Percentiles rank a stretch among this genome's conserved stretches.
Evolutionary conservation across 495 filamentous ascomycete species (phyloP).

Genomic region (Penicillium nucicola): DNA sequence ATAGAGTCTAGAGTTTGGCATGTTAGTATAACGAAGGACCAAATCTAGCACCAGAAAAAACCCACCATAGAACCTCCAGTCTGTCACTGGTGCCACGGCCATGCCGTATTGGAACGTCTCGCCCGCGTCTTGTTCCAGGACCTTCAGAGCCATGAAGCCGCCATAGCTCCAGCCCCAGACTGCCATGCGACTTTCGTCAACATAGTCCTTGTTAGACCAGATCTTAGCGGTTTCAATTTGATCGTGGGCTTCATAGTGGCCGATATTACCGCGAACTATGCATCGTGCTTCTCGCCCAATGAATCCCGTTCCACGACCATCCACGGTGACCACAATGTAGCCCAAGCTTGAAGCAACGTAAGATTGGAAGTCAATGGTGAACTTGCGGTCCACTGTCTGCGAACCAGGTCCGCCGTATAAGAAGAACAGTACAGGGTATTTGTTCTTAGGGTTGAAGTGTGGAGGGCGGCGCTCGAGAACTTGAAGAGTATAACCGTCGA

Average conservation of each 20-base stretch:
- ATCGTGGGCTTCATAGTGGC: slow-evolving; percentile 79
- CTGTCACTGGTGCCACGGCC: slow-evolving; percentile 96
- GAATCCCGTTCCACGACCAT: slow-evolving; percentile 89
- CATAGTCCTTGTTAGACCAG: slow-evolving; percentile 79
- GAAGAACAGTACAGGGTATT: slow-evolving; percentile 91
- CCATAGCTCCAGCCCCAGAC: slow-evolving; percentile 99
- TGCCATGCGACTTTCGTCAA: slow-evolving; percentile 75
- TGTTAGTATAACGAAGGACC: background rate
- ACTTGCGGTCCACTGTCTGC: slow-evolving; percentile 78
- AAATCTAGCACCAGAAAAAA: background rate
- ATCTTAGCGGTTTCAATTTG: slow-evolving; percentile 89
- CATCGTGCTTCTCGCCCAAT: slow-evolving; percentile 81
- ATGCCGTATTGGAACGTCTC: slow-evolving; percentile 92
- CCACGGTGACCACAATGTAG: slow-evolving; percentile 95
- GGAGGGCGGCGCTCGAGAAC: slow-evolving; percentile 87
- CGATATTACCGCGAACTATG: slow-evolving; percentile 78
- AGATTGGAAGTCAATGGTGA: slow-evolving; percentile 83
- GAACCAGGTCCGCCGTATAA: slow-evolving; percentile 91
- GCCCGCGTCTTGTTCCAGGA: slow-evolving; percentile 85
- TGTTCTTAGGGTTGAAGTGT: slow-evolving; percentile 79
- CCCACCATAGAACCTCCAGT: slow-evolving; percentile 86
- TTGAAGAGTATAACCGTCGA: slow-evolving; percentile 76
- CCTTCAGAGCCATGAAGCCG: slow-evolving; percentile 96
- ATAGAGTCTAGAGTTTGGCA: slow-evolving; percentile 62
- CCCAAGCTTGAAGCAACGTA: slow-evolving; percentile 82